Conservation (phyloP, 129 eudicot genomes). For the Mikania micrantha region DNA sequence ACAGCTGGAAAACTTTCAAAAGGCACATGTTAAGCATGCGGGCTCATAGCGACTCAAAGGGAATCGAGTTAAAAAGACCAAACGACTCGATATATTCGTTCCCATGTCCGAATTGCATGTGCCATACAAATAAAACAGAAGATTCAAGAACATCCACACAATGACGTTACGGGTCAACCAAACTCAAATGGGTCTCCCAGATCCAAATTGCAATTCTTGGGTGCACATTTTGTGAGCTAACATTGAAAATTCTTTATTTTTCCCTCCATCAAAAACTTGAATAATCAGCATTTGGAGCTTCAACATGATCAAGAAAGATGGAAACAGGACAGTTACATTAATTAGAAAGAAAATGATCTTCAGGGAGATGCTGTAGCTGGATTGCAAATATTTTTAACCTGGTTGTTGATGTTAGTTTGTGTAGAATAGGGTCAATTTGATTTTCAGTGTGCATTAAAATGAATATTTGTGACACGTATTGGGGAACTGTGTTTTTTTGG, state of each 20-base stretch:
- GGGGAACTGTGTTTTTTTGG: slow-evolving; percentile 15
- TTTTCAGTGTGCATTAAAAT: slow-evolving; percentile 6
- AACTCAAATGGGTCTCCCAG: slow-evolving; percentile 11
- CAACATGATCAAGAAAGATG: slow-evolving; percentile 16
- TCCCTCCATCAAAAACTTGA: slow-evolving; percentile 33
- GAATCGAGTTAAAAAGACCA: slow-evolving; percentile 78
- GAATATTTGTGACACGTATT: slow-evolving; percentile 7
- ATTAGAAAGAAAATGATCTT: slow-evolving; percentile 17
- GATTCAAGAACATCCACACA: slow-evolving; percentile 59
- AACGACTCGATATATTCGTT: slow-evolving; percentile 79
- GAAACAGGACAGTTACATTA: slow-evolving; percentile 20
- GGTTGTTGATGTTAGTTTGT: slow-evolving; percentile 19
- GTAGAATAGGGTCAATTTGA: slow-evolving; percentile 29
- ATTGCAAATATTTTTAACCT: slow-evolving; percentile 31
- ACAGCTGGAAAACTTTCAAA: slow-evolving; percentile 90
- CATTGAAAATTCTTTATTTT: slow-evolving; percentile 74
- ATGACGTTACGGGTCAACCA: slow-evolving; percentile 19
- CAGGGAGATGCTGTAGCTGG: slow-evolving; percentile 42
- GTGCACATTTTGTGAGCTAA: slow-evolving; percentile 43
- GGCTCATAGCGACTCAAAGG: slow-evolving; percentile 82
- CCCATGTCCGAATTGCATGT: slow-evolving; percentile 98
- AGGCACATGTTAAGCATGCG: slow-evolving; percentile 91
- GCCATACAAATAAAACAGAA: slow-evolving; percentile 69
- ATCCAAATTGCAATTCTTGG: slow-evolving; percentile 5
- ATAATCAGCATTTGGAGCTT: slow-evolving; percentile 26